Base-by-base conservation (phyloP, 495 filamentous ascomycete species). In the Lindgomyces ingoldianus region DNA sequence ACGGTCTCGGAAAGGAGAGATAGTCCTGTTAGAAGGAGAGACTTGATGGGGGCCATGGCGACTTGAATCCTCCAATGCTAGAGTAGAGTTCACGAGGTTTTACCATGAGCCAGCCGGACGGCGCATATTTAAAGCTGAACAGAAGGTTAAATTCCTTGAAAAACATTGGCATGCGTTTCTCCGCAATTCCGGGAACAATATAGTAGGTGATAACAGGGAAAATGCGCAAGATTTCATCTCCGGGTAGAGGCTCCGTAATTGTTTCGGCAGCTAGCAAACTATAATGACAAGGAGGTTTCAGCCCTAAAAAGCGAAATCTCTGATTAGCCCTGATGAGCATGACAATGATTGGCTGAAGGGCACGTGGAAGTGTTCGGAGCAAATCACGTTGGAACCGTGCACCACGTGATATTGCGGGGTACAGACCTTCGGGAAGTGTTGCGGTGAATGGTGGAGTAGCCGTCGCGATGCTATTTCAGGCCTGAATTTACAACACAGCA, bases 1-100 rank as follows among this genome's bases (percentile, higher is more conserved):
- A 33, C 14, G 4, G 57, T 41, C 18, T 60, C 24, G 9, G 57
- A 60, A 21, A 49, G 19, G 16, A 60, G 57, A 41, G 57, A 50
- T 19, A 60, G 30, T 21, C 6, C 45, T 39, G 57, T 25, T 9
- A 60, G 44, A 2, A 61, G 3, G 19, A 55, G 16, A 3, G 41
- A 45, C 39, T 24, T 62, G 30, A 56, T 21, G n/a, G 49, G 49
- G 27, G 50, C 39, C 49, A 62, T 55, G 49, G 58, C 47, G 58
- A 61, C 24, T 18, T 26, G 16, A 25, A 45, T 52, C 21, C 33
- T 55, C n/a, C n/a, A 26, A 18, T 44, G 12, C 18, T 4, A 57
- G 4, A 10, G 18, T 44, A 21, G 19, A 57, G 18, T 57, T 11
- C 36, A 42, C 53, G 33, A 57, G 21, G 36, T n/a, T n/a, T 25